phyloP scores from a whole-genome alignment of 495 filamentous ascomycete species.

The Trypethelium eluteriae region DNA sequence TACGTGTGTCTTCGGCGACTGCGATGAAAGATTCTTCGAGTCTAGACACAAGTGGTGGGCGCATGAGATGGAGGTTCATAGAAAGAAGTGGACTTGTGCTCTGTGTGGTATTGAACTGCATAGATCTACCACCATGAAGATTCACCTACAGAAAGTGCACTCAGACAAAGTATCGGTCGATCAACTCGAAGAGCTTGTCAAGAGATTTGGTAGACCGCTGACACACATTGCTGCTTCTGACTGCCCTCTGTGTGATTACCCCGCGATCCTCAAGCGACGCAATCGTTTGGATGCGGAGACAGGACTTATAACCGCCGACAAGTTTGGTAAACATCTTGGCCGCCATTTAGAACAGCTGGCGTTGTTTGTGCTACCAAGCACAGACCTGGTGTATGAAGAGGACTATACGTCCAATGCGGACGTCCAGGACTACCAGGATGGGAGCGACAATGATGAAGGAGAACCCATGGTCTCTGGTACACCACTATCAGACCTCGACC shows the following conservation, averaged over 20 bases:
- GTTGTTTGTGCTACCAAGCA: slow-evolving; percentile 35
- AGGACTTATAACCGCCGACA: slow-evolving; percentile 4
- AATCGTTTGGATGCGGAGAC: neutral
- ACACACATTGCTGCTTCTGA: slow-evolving; percentile 9
- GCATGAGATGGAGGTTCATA: slow-evolving; percentile 10
- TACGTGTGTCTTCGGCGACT: slow-evolving; percentile 1
- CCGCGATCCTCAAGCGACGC: neutral
- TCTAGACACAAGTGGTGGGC: slow-evolving; percentile 7
- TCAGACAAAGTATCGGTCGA: neutral
- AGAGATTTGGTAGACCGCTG: neutral
- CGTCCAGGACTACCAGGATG: slow-evolving; percentile 6
- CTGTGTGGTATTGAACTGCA: neutral
- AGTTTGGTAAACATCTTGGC: slow-evolving; percentile 35
- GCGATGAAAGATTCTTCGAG: slow-evolving; percentile 2
- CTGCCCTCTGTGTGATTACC: slow-evolving; percentile 13
- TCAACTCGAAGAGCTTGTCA: neutral
- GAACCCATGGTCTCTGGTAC: neutral
- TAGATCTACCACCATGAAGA: neutral
- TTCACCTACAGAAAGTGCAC: neutral
- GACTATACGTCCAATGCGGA: neutral
- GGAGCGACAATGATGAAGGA: neutral
- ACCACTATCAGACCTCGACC: neutral
- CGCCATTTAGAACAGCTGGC: slow-evolving; percentile 37
- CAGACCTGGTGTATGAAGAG: slow-evolving; percentile 14
- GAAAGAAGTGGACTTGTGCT: slow-evolving; percentile 11